Conservation (phyloP, 164 flowering plant species). For the Chimonanthus salicifolius region DNA sequence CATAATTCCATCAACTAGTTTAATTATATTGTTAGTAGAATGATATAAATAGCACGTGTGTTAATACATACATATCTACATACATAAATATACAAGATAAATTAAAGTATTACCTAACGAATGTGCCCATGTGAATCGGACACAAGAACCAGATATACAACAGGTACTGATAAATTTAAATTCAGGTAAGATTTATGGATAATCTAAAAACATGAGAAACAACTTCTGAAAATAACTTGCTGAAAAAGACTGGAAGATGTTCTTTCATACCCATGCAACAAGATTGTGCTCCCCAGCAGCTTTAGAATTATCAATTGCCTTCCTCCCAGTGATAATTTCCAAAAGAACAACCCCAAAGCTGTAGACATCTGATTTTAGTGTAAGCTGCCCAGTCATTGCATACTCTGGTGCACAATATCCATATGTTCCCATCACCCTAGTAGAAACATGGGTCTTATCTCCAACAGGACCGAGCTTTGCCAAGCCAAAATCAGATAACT, state of each 20-base stretch:
- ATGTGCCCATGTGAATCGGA: background rate
- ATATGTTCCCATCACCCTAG: slow-evolving; percentile 88
- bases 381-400: slow-evolving; percentile 87
- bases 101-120: background rate
- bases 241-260: background rate
- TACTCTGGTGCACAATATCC: slow-evolving; percentile 92
- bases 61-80: no score
- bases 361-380: slow-evolving; percentile 74
- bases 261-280: slow-evolving; percentile 72
- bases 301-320: slow-evolving; percentile 60
- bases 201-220: no score
- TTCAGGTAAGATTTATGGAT: no score
- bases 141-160: no score
- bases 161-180: no score
- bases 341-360: slow-evolving; percentile 88
- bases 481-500: slow-evolving; percentile 85
- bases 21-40: no score
- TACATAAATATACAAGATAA: no score
- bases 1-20: no score
- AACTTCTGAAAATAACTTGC: background rate
- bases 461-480: slow-evolving; percentile 88
- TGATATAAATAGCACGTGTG: no score
- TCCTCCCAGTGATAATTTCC: slow-evolving; percentile 80
- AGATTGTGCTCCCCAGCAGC: slow-evolving; percentile 49
- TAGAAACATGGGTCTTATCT: slow-evolving; percentile 77